These are phyloP conservation scores for Coniochaeta prunicola DNA, from an alignment of 2,329 filamentous ascomycete genomes.

Conservation along the genomic window DNA sequence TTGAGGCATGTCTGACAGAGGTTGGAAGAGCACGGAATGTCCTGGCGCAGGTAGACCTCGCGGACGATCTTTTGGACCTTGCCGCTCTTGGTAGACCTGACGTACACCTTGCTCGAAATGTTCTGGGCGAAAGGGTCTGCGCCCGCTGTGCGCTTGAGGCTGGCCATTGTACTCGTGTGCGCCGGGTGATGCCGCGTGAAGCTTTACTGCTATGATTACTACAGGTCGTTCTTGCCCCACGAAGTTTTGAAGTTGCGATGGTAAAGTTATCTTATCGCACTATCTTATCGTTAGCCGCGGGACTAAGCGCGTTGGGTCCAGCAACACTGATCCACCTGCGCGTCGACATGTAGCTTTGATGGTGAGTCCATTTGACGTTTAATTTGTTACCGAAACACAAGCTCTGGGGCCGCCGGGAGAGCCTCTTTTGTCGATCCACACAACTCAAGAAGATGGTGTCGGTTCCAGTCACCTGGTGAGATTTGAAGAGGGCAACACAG, in stretches of 20 bases:
- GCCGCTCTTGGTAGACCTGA: conserved; percentile 88
- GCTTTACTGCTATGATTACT: background rate
- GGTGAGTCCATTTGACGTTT: background rate
- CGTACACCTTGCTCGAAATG: conserved; percentile 92
- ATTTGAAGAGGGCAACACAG: conserved; percentile 3
- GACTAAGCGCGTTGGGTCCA: background rate
- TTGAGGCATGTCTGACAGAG: conserved; percentile 72
- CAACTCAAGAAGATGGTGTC: background rate
- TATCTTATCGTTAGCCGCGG: background rate
- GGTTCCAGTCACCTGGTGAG: conserved; percentile 4
- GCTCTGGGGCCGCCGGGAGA: background rate
- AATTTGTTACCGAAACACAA: conserved; percentile 1
- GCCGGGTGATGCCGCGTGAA: background rate
- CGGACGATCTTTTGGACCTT: conserved; percentile 99
- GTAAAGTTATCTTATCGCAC: background rate
- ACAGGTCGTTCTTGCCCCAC: background rate
- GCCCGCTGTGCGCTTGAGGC: conserved; percentile 52
- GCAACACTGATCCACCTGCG: background rate
- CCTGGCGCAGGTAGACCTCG: conserved; percentile 90
- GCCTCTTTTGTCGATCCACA: background rate
- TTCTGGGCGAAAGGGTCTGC: conserved; percentile 55
- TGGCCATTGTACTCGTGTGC: conserved; percentile 44
- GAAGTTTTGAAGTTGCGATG: background rate
- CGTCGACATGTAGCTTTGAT: background rate
- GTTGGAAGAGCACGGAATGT: conserved; percentile 94